Evolutionary conservation across 2,329 filamentous ascomycete genomes (phyloP).

Genomic region (Macrophomina tecta): DNA sequence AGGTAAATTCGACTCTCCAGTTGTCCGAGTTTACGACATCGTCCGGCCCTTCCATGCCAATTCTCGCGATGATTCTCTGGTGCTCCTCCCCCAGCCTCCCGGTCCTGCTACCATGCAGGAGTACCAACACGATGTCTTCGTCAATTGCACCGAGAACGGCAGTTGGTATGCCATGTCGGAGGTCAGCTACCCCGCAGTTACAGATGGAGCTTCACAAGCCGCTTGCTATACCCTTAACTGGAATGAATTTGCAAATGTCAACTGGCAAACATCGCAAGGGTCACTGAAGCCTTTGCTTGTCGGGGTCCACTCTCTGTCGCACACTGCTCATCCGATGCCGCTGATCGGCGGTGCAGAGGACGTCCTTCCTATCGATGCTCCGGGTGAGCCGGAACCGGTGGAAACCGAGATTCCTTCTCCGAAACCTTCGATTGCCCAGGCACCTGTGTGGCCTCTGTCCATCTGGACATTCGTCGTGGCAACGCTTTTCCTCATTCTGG

Average conservation of each 20-base stretch:
- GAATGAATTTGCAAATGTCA: constrained; percentile 34
- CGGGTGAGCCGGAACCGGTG: constrained; percentile 30
- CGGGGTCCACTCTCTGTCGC: constrained; percentile 45
- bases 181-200: constrained; percentile 81
- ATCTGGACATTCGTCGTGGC: constrained; percentile 27
- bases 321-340: constrained; percentile 6
- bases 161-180: constrained; percentile 96
- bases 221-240: constrained; percentile 57
- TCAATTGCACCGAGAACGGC: constrained; percentile 85
- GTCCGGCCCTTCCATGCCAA: constrained; percentile 74
- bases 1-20: constrained; percentile 74
- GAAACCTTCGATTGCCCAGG: constrained; percentile 28
- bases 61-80: constrained; percentile 72
- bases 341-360: constrained; percentile 25
- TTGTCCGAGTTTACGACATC: constrained; percentile 88
- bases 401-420: constrained; percentile 20
- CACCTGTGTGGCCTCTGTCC: constrained; percentile 1
- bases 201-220: constrained; percentile 68
- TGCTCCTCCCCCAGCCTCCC: constrained; percentile 84
- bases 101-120: constrained; percentile 60
- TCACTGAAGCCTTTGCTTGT: constrained; percentile 45
- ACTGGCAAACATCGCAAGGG: constrained; percentile 38
- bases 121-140: constrained; percentile 64
- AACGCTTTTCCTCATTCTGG: constrained; percentile 22
- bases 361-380: constrained; percentile 32